phyloP scores from a whole-genome alignment of 140 eudicot species.

The Bidens hawaiensis region DNA sequence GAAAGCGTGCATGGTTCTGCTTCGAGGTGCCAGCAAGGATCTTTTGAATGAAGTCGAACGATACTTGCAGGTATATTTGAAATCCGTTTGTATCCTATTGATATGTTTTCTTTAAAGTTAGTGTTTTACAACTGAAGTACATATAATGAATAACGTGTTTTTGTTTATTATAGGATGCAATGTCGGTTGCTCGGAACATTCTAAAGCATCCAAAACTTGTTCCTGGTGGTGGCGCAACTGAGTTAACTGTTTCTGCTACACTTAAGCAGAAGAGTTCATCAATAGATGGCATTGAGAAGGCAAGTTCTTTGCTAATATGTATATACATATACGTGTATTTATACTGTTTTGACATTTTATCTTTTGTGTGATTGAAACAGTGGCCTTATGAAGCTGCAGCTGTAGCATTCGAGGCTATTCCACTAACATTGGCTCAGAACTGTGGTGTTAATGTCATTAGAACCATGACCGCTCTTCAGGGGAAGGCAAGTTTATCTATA shows the following conservation, averaged over 20 bases:
- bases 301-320: background rate
- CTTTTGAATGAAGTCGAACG: conserved; percentile 74
- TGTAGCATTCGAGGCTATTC: conserved; percentile 82
- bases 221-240: conserved; percentile 97
- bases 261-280: conserved; percentile 81
- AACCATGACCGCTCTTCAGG: conserved; percentile 92
- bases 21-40: conserved; percentile 60
- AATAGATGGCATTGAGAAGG: conserved; percentile 84
- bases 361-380: conserved; percentile 34
- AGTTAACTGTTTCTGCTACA: conserved; percentile 77
- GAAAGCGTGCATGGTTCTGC: conserved; percentile 51
- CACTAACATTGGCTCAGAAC: conserved; percentile 81
- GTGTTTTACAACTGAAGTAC: background rate
- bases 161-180: conserved; percentile 58
- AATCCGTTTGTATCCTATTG: background rate
- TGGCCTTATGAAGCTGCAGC: conserved; percentile 98
- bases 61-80: conserved; percentile 49
- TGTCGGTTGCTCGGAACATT: conserved; percentile 91
- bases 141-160: background rate
- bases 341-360: background rate
- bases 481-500: conserved; percentile 52
- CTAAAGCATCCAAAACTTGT: conserved; percentile 86
- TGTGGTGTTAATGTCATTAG: conserved; percentile 89
- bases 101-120: background rate
- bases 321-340: too few species aligned